phyloP scores from a whole-genome alignment of 768 basidiomycete genomes.

The Boletus tomentosulus region DNA sequence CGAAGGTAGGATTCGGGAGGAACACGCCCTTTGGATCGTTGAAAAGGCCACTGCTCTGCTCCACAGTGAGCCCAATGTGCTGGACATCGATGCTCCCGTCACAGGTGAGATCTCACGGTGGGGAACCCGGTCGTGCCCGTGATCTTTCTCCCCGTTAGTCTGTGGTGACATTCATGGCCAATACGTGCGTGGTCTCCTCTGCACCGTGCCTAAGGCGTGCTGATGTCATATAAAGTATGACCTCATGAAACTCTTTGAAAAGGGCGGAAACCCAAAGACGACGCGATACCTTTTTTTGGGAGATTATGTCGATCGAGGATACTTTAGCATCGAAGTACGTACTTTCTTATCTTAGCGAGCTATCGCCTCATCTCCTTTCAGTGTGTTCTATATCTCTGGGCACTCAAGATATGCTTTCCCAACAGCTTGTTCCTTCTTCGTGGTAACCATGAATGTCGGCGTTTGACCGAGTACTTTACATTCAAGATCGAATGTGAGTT shows the following conservation, averaged over 20 bases:
- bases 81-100: constrained; percentile 69
- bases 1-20: constrained; percentile 61
- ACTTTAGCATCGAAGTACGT: constrained; percentile 68
- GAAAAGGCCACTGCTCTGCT: constrained; percentile 54
- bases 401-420: constrained; percentile 61
- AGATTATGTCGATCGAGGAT: constrained; percentile 73
- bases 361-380: constrained; percentile 7
- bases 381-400: constrained; percentile 61
- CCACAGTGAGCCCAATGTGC: constrained; percentile 56
- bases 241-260: constrained; percentile 76
- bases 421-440: constrained; percentile 56
- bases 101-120: constrained; percentile 46
- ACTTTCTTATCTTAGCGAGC: neutral
- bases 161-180: constrained; percentile 22
- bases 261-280: constrained; percentile 69
- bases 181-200: constrained; percentile 16
- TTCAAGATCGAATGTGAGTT: constrained; percentile 49
- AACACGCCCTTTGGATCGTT: constrained; percentile 66
- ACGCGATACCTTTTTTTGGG: constrained; percentile 73
- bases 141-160: constrained; percentile 6
- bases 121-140: constrained; percentile 1
- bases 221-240: constrained; percentile 48
- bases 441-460: constrained; percentile 65
- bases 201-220: neutral
- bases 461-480: constrained; percentile 61